These are phyloP conservation scores for Delonix regia DNA, from an alignment of 306 rosid species.

Conservation along the genomic window DNA sequence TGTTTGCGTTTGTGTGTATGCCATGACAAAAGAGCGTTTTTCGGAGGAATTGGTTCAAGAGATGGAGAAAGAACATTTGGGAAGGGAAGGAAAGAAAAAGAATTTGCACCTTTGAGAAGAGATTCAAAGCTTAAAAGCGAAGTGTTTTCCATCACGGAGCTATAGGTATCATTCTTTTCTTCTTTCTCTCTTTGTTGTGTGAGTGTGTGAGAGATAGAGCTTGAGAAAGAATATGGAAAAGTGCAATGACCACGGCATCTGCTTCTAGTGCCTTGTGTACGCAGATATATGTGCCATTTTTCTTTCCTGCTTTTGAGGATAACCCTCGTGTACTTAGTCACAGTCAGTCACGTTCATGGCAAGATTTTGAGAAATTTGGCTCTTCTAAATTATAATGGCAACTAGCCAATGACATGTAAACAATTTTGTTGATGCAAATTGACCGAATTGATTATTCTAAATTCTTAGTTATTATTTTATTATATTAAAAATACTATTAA, in stretches of 20 bases:
- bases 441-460: too few species aligned
- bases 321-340: background rate
- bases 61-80: conserved; percentile 54
- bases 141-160: conserved; percentile 40
- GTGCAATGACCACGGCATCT: conserved; percentile 32
- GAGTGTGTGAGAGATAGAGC: conserved; percentile 10
- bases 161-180: conserved; percentile 66
- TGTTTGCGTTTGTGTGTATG: conserved; percentile 9
- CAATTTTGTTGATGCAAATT: too few species aligned
- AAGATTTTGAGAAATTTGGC: too few species aligned
- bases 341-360: too few species aligned
- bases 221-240: conserved; percentile 36
- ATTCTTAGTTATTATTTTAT: too few species aligned
- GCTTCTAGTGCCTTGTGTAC: background rate
- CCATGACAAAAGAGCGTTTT: background rate
- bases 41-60: background rate
- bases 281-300: background rate
- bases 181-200: conserved; percentile 34
- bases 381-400: too few species aligned
- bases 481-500: too few species aligned
- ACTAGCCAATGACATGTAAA: too few species aligned
- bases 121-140: conserved; percentile 43
- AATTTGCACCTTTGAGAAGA: conserved; percentile 42
- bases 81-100: conserved; percentile 47
- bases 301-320: background rate